Evolutionary conservation across 148 eudicot species (phyloP).

Genomic region (Cornus kousa): DNA sequence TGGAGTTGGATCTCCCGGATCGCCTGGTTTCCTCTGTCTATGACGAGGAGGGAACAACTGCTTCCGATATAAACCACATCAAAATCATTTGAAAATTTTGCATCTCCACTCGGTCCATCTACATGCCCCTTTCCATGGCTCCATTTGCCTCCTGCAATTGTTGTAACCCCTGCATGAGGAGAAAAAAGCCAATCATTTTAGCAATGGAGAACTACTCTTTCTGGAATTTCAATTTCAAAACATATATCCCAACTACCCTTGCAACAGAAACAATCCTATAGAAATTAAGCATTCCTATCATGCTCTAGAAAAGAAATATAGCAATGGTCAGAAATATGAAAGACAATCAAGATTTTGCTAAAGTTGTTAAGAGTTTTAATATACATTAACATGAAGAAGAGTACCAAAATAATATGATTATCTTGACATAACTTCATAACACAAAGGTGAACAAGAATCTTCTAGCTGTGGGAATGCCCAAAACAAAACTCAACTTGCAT

Average conservation of each 20-base stretch:
- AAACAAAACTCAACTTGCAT: not conserved
- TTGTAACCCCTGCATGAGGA: slow-evolving; percentile 62
- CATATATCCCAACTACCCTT: not conserved
- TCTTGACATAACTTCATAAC: not conserved
- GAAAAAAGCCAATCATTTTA: slow-evolving; percentile 11
- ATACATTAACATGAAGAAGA: not conserved
- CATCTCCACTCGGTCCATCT: slow-evolving; percentile 99
- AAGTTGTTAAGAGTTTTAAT: not conserved
- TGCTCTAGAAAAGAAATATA: not conserved
- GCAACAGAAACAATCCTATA: not conserved
- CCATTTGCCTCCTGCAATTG: slow-evolving; percentile 96
- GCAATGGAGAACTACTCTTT: slow-evolving; percentile 1
- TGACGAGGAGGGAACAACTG: slow-evolving; percentile 92
- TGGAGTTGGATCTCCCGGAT: slow-evolving; percentile 92
- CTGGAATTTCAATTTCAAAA: not conserved
- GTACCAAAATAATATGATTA: not conserved
- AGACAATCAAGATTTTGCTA: not conserved
- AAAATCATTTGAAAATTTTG: slow-evolving; percentile 94
- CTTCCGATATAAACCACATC: slow-evolving; percentile 95
- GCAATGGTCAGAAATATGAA: not conserved
- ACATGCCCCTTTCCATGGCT: slow-evolving; percentile 79
- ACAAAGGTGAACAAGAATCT: not conserved
- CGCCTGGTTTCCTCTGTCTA: slow-evolving; percentile 90
- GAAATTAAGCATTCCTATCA: not conserved
- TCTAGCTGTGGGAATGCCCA: not conserved